Base-by-base conservation (phyloP, 179 eudicot genomes). In the Actinidia polygama region DNA sequence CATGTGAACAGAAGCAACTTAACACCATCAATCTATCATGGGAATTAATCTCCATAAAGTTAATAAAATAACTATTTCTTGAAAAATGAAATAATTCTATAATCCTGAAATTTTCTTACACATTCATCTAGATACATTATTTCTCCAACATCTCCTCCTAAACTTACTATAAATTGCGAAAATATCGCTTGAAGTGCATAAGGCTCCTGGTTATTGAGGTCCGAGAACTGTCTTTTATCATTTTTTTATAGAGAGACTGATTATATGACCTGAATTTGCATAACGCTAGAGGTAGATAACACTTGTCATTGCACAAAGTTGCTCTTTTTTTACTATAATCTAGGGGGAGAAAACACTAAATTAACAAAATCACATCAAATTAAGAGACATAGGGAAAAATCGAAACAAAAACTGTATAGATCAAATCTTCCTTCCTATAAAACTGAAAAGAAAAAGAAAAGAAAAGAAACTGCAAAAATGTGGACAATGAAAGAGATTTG, bases 401-500 rank as follows among this genome's bases (percentile, higher is more conserved):
- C 12, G 19, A 5, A 30, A 8, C 74, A 18, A 70, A 70, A 44
- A 44, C 18, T 7, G 51, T 3, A 36, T 70, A 5, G 12, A 70
- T 70, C 74, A 68, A 47, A 47, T 7, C 46, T 55, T n/a, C 44
- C 12, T 21, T 53, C 78, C 62, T 74, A 76, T 40, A 47, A 9
- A 75, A 75, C 18, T 73, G 4, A 75, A 55, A 11, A 21, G 6
- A 40, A 6, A 24, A 18, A 72, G 18, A 0, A 30, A 30, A 30
- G 1, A 14, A 63, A 64, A 46, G 6, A 51, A 11, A 53, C 49
- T 26, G 44, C 74, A 79, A 79, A 79, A 51, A 79, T 79, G 67
- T 79, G 53, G 36, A 21, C 4, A 18, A 5, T 46, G 54, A 61
- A 21, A 61, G 40, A 21, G 30, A n/a, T 58, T 77, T 7, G 79